These are phyloP conservation scores for Salix udensis DNA, from an alignment of 345 rosid species.

Conservation along the genomic window DNA sequence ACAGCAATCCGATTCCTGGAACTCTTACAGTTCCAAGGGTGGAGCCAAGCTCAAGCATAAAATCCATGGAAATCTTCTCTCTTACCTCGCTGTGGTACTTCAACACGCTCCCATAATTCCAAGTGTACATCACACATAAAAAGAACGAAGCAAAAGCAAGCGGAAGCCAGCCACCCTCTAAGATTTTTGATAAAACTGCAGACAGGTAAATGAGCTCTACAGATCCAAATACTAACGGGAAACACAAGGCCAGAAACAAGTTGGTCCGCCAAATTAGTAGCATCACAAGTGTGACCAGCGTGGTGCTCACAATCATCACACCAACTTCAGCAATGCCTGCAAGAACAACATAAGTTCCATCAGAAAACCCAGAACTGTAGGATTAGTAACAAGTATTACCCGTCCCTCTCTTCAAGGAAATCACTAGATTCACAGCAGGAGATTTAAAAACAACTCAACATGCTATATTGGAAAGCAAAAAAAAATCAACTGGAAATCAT, in stretches of 20 bases:
- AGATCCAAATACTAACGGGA: conserved; percentile 76
- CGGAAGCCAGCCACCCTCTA: conserved; percentile 94
- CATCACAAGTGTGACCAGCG: conserved; percentile 87
- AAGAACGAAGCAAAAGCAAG: conserved; percentile 70
- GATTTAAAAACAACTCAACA: not conserved
- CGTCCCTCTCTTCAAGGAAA: not conserved
- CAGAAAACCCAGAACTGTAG: conserved; percentile 1
- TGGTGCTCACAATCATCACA: conserved; percentile 88
- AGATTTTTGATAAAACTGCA: conserved; percentile 70
- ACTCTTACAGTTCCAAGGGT: conserved; percentile 76
- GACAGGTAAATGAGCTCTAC: conserved; percentile 74
- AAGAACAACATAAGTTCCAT: conserved; percentile 15
- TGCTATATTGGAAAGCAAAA: conserved; percentile 3
- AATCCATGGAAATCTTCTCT: conserved; percentile 81
- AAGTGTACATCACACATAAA: conserved; percentile 76
- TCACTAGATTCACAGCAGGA: not conserved
- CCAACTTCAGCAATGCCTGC: conserved; percentile 97
- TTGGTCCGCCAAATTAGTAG: conserved; percentile 93
- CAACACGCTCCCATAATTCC: conserved; percentile 94
- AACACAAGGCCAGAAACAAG: conserved; percentile 67
- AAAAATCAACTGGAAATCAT: not conserved
- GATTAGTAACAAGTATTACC: not conserved
- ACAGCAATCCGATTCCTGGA: conserved; percentile 83
- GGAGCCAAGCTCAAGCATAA: conserved; percentile 81
- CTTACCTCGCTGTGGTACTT: conserved; percentile 91